phyloP scores from a whole-genome alignment of 345 rosid species.

The Leavenworthia alabamica region DNA sequence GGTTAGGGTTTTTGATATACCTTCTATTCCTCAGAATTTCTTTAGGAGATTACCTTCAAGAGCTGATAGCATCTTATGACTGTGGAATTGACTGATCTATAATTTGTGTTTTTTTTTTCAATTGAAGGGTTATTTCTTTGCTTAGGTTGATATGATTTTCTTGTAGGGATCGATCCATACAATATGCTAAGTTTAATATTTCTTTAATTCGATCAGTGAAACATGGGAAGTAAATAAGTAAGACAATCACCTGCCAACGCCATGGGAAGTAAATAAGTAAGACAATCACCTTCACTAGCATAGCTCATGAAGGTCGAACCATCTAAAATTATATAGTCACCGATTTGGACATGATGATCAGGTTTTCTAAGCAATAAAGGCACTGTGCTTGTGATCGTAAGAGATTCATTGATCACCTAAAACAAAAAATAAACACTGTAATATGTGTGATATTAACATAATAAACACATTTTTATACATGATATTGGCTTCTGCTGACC shows the following conservation, averaged over 20 bases:
- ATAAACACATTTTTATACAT: neutral
- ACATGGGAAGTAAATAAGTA: neutral
- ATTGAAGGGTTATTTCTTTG: too few relatives aligned
- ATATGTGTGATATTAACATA: neutral
- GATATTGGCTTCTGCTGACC: neutral
- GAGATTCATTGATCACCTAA: slow-evolving; percentile 5
- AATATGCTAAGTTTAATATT: neutral
- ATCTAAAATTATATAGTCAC: neutral
- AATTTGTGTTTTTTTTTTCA: too few relatives aligned
- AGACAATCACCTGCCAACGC: slow-evolving; percentile 5
- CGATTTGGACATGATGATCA: neutral
- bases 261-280: neutral
- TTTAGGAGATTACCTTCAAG: too few relatives aligned
- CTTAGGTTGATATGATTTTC: too few relatives aligned
- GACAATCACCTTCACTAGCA: neutral
- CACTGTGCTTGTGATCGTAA: slow-evolving; percentile 3
- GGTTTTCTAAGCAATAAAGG: neutral
- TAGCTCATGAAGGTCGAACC: neutral
- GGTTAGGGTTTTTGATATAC: too few relatives aligned
- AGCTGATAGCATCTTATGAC: too few relatives aligned
- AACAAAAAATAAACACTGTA: neutral
- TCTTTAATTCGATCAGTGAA: neutral
- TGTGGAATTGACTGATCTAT: too few relatives aligned
- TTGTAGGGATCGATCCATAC: too few relatives aligned
- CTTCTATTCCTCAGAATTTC: too few relatives aligned